phyloP scores from a whole-genome alignment of 2,329 filamentous ascomycete species.

The Talaromyces sp. region DNA sequence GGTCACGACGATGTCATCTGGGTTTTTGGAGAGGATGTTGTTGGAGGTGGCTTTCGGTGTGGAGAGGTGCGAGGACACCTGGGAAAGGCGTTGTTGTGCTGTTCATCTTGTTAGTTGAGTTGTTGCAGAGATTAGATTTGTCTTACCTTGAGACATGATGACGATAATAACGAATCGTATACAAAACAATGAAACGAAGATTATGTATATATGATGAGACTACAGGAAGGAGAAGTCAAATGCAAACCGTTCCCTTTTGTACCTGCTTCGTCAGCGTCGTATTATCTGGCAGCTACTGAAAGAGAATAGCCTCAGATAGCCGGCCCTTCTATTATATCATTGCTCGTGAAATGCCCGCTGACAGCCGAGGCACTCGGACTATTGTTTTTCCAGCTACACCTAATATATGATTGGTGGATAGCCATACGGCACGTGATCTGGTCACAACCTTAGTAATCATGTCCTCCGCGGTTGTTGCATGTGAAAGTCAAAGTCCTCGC shows the following conservation, averaged over 20 bases:
- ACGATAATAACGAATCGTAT: neutral
- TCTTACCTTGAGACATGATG: constrained; percentile 45
- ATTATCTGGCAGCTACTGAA: neutral
- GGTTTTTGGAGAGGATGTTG: constrained; percentile 46
- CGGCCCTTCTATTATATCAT: constrained; percentile 5
- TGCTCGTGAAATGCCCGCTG: constrained; percentile 20
- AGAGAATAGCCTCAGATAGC: neutral
- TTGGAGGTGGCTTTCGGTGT: constrained; percentile 14
- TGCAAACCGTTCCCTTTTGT: constrained; percentile 16
- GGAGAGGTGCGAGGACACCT: constrained; percentile 58
- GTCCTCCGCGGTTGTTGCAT: constrained; percentile 2
- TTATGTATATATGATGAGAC: constrained; percentile 4
- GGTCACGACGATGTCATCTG: constrained; percentile 80
- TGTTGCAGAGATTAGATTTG: neutral
- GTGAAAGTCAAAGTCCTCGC: constrained; percentile 15
- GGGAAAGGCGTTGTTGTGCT: constrained; percentile 59
- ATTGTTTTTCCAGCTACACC: constrained; percentile 23
- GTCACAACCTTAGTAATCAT: constrained; percentile 1
- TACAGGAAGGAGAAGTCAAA: neutral
- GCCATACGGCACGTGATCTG: neutral
- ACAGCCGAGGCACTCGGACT: constrained; percentile 32
- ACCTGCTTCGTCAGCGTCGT: constrained; percentile 7
- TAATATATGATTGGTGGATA: neutral
- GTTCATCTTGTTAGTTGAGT: constrained; percentile 13
- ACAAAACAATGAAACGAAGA: neutral